Base-by-base conservation (phyloP, 2,329 filamentous ascomycete species). In the Rhynchosporium secalis region DNA sequence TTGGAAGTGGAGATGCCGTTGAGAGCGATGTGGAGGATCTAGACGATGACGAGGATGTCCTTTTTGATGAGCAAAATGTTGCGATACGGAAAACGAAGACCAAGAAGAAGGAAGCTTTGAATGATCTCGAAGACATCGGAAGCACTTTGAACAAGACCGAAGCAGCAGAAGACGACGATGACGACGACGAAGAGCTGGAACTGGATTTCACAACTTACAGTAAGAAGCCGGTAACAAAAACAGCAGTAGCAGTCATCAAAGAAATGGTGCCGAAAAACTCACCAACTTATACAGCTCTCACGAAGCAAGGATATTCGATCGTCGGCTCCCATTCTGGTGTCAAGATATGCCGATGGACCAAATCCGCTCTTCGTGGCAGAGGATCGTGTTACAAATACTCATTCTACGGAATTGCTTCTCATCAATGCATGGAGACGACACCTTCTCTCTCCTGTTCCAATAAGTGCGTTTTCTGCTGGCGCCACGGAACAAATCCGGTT, bases 381-480 rank as follows among this genome's bases (percentile, higher is more conserved):
- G 95, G 94, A 4, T 96, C 91, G 29, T 99, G 94, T 80, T 99
- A 99, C 82, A 98, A 99, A 74, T 97, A 87, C 76, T 96, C 91
- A 0, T 96, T 99, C 76, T 99, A 99, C 76, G 94, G 94, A 55
- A 99, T 99, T 75, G 86, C 90, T 67, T 97, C 93, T 0, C 95
- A 99, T 73, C 89, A 96, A 65, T 99, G 94, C 77, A 99, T 99
- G 95, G 94, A 99, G 77, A 94, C 94, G 1, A 98, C 94, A 0
- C 94, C 94, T 0, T 96, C 93, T 0, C 84, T 99, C 3, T 96
- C 92, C 9, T 99, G 94, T 81, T 95, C 90, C 66, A 98, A 98
- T 80, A 98, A 99, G 76, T 98, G 95, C 76, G 92, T 99, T 68
- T 99, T 98, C 76, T 99, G 94, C 82, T 99, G 94, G 95, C 88